Base-by-base conservation (phyloP, 345 rosid species). In the Citrus unshiu region DNA sequence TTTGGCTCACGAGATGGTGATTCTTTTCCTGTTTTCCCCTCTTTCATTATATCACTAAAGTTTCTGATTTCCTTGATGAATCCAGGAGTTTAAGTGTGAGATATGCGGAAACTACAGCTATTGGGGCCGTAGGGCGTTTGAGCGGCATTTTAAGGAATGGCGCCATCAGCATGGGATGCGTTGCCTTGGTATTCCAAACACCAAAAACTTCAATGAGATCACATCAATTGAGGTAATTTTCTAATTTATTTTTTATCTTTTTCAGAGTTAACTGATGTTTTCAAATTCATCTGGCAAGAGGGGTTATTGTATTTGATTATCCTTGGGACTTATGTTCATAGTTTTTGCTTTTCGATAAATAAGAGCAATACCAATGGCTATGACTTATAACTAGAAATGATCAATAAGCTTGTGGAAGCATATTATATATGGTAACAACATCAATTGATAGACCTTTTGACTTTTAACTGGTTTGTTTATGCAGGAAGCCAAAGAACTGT, bases 101-200 rank as follows among this genome's bases (percentile, higher is more conserved):
- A 97, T 94, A 83, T 97, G 98, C 57, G 98, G 99, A 66, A 90
- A 94, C 87, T 89, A 88, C 79, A 93, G 98, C 86, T 97, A 93
- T 74, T 94, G 98, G 99, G 99, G 99, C 6, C 91, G 98, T 40
- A 88, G 99, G 78, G 99, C 98, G 72, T 97, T 89, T 62, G 99
- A 97, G 91, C 85, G 98, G 78, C 98, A 97, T 84, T 97, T 97
- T 82, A 94, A 97, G 91, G 99, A 97, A 86, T 90, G 91, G 92
- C 90, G 95, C 24, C 99, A 97, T 88, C 99, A 97, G 78, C 99
- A 97, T 81, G 99, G 99, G 65, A 97, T 97, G 99, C 98, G 98
- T 40, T 97, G 98, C 82, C 88, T 94, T 70, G 98, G 98, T 78
- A 97, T 97, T 76, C 99, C 99, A 56, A 97, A 97, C 88, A 97